Conservation (phyloP, 1,139 yeast genomes). For the Maudiozyma humilis region DNA sequence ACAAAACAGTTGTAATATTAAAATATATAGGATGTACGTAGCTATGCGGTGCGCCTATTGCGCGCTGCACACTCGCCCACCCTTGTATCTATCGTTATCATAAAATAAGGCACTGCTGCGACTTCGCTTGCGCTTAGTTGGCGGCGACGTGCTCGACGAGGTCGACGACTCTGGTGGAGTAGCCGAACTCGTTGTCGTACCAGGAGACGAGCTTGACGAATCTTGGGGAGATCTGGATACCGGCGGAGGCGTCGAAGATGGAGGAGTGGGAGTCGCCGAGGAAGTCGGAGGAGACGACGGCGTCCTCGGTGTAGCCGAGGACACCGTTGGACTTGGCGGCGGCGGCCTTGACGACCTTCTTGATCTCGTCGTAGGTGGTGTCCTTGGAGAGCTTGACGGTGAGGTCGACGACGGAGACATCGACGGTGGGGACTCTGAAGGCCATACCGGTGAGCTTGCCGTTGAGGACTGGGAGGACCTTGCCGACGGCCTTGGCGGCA, state of each 20-base stretch:
- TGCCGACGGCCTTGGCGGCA: constrained; percentile 90
- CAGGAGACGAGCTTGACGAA: constrained; percentile 79
- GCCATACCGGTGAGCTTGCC: constrained; percentile 89
- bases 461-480: constrained; percentile 76
- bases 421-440: constrained; percentile 82
- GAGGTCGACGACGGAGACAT: constrained; percentile 73
- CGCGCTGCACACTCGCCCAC: too few relatives aligned
- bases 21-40: too few relatives aligned
- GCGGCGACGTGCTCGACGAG: constrained; percentile 67
- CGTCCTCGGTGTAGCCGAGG: constrained; percentile 77
- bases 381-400: constrained; percentile 62
- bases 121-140: not conserved
- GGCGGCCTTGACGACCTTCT: constrained; percentile 60
- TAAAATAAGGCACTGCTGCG: too few relatives aligned
- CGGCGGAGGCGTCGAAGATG: constrained; percentile 77
- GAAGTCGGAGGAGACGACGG: constrained; percentile 81
- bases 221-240: constrained; percentile 77
- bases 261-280: constrained; percentile 68
- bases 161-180: constrained; percentile 87
- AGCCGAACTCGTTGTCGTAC: constrained; percentile 88
- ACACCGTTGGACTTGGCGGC: constrained; percentile 67
- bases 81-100: too few relatives aligned
- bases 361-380: constrained; percentile 70
- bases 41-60: too few relatives aligned
- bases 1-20: too few relatives aligned